A percentile compares a stretch with the other conserved stretches of the same genome.
Evolutionary conservation across 345 rosid genomes (phyloP).

Genomic region (Sapria himalayana): DNA sequence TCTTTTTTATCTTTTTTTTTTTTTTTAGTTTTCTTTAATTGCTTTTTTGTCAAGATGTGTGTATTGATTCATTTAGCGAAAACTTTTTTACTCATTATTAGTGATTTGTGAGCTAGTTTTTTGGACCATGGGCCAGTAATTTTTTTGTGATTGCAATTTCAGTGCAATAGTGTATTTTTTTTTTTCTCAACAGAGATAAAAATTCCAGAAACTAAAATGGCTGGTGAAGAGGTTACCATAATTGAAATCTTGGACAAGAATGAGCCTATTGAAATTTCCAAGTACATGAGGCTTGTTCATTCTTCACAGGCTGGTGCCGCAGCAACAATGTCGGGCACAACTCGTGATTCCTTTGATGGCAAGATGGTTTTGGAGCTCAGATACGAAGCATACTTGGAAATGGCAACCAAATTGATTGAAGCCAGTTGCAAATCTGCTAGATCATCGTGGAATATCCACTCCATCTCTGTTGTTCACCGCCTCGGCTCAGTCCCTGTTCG

Average conservation of each 20-base stretch:
- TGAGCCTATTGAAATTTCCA: constrained; percentile 10
- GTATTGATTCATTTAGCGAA: too few species aligned
- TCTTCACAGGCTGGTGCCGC: constrained; percentile 16
- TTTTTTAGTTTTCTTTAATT: too few species aligned
- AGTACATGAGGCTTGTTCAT: constrained; percentile 10
- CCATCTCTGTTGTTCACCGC: constrained; percentile 56
- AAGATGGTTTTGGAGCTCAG: constrained; percentile 57
- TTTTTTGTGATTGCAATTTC: too few species aligned
- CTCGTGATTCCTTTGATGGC: constrained; percentile 34
- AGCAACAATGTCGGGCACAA: constrained; percentile 16
- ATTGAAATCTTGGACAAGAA: constrained; percentile 13
- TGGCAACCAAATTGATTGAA: constrained; percentile 49
- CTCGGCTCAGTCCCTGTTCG: constrained; percentile 76
- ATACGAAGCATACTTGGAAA: constrained; percentile 76
- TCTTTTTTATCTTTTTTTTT: too few species aligned
- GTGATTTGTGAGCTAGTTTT: too few species aligned
- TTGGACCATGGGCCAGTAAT: too few species aligned
- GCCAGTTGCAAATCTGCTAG: constrained; percentile 41
- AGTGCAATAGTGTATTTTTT: too few species aligned
- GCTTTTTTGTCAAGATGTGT: too few species aligned
- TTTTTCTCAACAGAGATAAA: not conserved
- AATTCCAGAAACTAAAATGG: constrained; percentile 5
- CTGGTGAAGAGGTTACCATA: constrained; percentile 6
- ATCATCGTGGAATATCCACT: constrained; percentile 49
- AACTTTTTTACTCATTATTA: too few species aligned